Evolutionary conservation across 1,139 yeast genomes (phyloP), one percentile per base, ranked within the genome.

Genomic region (Pichia inconspicua): DNA sequence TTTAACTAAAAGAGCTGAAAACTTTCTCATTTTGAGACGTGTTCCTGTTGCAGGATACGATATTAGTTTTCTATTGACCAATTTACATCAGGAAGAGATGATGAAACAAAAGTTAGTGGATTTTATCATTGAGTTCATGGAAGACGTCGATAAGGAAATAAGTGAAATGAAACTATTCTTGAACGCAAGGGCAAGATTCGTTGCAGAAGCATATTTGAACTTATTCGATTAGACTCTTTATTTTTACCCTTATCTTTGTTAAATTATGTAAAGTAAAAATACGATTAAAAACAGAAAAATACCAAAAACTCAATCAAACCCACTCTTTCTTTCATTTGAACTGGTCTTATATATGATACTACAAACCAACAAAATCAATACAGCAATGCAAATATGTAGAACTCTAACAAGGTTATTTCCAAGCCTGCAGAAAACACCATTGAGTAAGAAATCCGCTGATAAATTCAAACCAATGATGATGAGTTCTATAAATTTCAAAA

Each of bases 41-140:
- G 83, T 79, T 41, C 97, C 99, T 19, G 82, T 92, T 49, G 75
- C 80, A 54, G 97, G 96, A 39, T 92, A 88, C 65, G 97, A 90
- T 64, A 89, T 92, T 55, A 87, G 97, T 25, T 94, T 92, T 64
- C 74, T 92, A 64, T 80, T 92, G 59, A 92, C 98, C 38, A 92
- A 92, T 68, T 82, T 82, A 69, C 98, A 92, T 68, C 89, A 97
- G 11, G 97, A 92, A 66, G 84, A 84, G 58, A 89, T 92, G 96
- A 77, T 90, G 67, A 92, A 94, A 70, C 92, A 85, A 62, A 94
- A 94, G 67, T 77, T 92, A 62, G 96, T 92, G 44, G 98, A 92
- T 66, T 92, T 92, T 65, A 89, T 92, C 59, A 88, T 92, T 60
- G 97, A 92, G 70, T 92, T 94, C 66, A 90, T 92, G 98, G 98